Conservation (phyloP, 2,329 filamentous ascomycete species). For the Aspergillus caelatus region DNA sequence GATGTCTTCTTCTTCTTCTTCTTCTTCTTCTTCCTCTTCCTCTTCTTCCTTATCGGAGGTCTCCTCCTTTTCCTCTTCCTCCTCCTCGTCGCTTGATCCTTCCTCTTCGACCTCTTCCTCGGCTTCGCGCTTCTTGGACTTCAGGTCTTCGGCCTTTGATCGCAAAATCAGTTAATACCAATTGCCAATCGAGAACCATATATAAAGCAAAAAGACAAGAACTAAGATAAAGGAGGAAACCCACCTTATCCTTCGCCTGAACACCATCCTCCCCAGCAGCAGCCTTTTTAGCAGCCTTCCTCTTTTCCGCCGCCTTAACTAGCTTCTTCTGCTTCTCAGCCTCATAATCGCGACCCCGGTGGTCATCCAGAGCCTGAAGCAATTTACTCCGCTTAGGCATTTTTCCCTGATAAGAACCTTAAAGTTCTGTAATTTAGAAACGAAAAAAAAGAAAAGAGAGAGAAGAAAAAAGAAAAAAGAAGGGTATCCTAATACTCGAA, state of each 20-base stretch:
- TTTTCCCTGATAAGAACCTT: constrained; percentile 14
- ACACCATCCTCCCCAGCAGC: constrained; percentile 16
- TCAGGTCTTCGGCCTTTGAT: constrained; percentile 9
- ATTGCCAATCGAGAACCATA: not conserved
- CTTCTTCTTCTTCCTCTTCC: constrained; percentile 53
- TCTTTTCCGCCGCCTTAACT: constrained; percentile 52
- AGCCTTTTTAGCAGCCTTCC: constrained; percentile 39
- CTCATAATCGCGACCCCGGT: constrained; percentile 68
- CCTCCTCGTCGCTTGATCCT: constrained; percentile 24
- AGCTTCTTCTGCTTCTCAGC: constrained; percentile 77
- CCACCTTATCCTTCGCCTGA: constrained; percentile 18
- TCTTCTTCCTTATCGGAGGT: constrained; percentile 35
- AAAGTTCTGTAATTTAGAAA: constrained; percentile 9
- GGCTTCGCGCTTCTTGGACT: constrained; percentile 33
- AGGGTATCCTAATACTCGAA: not conserved
- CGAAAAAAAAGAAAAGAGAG: constrained; percentile 12
- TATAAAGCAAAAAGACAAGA: not conserved
- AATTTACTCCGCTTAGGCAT: constrained; percentile 62
- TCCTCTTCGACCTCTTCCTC: constrained; percentile 44
- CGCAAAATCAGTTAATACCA: constrained; percentile 7
- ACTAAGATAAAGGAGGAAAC: not conserved
- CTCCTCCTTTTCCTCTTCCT: constrained; percentile 30
- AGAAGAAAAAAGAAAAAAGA: not conserved
- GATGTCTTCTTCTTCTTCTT: constrained; percentile 75
- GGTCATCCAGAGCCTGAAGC: constrained; percentile 59